Evolutionary conservation across 179 eudicot species (phyloP), one percentile per base, ranked within the genome.

Genomic region (Amaranthus tricolor): DNA sequence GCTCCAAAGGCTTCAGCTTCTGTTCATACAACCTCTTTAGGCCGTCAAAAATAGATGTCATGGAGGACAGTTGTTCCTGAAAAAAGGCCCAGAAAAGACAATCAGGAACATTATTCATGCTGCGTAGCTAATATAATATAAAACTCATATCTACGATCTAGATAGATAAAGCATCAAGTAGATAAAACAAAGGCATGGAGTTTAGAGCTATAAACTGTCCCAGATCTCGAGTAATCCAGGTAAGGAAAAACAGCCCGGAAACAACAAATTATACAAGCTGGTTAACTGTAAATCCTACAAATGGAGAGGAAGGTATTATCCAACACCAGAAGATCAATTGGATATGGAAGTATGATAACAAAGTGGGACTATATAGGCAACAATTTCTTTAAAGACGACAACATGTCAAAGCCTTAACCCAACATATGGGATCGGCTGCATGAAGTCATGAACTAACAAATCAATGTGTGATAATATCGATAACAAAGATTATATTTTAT

Each of bases 1-100:
- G 76, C 78, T 93, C 98, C 66, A 93, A 70, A 52, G 98, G 97
- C 89, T 90, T 91, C 43, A 93, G 83, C 79, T 93, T 93, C 74
- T 93, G 89, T 68, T 69, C 81, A 63, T 93, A 93, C 77, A 93
- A 61, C 70, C 72, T 88, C 87, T 93, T 93, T 80, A 91, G 84
- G 10, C 98, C 98, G 83, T 93, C 95, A 80, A 76, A 74, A 21
- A 93, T 84, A 31, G 93, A 93, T 76, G 91, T 87, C 55, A 91
- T 89, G 24, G 88, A 75, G 70, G 73, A 68, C 9, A 76, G 67
- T 53, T 82, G 74, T 56, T 65, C 68, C 80, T 83, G 82, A 74
- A 80, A 79, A 70, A 44, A 19, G 56, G 56, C 47, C 70, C 69
- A 68, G 16, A n/a, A 21, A 72, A 45, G n/a, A 74, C 10, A 47